Percentiles rank a stretch among this genome's conserved stretches.
These are phyloP conservation scores for Agaricus sinodeliciosus DNA, from an alignment of 768 basidiomycete genomes.

Conservation along the genomic window DNA sequence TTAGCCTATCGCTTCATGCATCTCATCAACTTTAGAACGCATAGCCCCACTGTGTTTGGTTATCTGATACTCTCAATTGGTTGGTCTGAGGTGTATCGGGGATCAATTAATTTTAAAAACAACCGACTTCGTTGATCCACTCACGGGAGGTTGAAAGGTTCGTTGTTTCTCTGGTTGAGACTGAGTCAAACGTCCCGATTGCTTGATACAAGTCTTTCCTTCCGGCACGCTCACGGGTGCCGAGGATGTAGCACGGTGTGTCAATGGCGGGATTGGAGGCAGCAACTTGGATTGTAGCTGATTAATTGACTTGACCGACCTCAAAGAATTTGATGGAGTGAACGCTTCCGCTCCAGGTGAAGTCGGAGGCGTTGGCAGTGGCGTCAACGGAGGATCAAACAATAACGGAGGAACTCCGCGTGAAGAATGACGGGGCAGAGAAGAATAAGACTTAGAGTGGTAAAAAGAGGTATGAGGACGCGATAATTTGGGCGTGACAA, in stretches of 20 bases:
- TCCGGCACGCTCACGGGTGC: not conserved
- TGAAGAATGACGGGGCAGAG: slow-evolving; percentile 16
- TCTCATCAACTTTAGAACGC: slow-evolving; percentile 24
- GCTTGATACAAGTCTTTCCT: not conserved
- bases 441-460: slow-evolving; percentile 1
- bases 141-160: not conserved
- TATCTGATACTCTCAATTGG: slow-evolving; percentile 8
- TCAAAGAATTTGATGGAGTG: slow-evolving; percentile 13
- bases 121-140: not conserved
- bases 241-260: slow-evolving; percentile 13
- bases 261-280: slow-evolving; percentile 1
- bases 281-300: not conserved
- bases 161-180: not conserved
- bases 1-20: not conserved
- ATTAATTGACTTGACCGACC: slow-evolving; percentile 3
- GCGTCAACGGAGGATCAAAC: slow-evolving; percentile 29
- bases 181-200: not conserved
- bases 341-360: slow-evolving; percentile 8
- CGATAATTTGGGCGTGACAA: slow-evolving; percentile 35
- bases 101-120: not conserved
- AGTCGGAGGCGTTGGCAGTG: slow-evolving; percentile 28
- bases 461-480: slow-evolving; percentile 4
- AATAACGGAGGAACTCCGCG: slow-evolving; percentile 22
- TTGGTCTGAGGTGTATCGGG: not conserved
- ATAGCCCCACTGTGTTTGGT: slow-evolving; percentile 36